Percentiles rank a stretch among this genome's conserved stretches.
Conservation (phyloP, 345 rosid genomes). For the Geranium rotundifolium region DNA sequence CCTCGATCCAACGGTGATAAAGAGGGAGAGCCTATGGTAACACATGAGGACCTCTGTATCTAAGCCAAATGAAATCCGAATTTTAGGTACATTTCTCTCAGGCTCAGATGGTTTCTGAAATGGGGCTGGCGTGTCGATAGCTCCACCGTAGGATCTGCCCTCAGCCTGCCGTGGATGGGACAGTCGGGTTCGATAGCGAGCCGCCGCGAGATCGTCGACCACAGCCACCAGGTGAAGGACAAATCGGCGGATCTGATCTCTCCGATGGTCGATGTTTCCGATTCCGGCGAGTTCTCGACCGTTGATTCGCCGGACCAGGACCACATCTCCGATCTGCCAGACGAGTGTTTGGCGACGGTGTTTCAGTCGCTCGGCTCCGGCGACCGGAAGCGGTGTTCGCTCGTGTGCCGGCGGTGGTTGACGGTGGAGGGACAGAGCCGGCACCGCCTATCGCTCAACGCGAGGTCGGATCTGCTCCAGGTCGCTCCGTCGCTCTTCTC, state of each 20-base stretch:
- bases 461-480: slow-evolving; percentile 48
- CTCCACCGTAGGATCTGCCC: slow-evolving; percentile 2
- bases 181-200: slow-evolving; percentile 43
- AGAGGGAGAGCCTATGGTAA: too few relatives aligned
- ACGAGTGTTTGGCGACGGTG: slow-evolving; percentile 68
- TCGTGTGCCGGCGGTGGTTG: slow-evolving; percentile 71
- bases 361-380: slow-evolving; percentile 52
- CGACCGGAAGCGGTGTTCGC: slow-evolving; percentile 58
- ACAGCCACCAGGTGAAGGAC: slow-evolving; percentile 23
- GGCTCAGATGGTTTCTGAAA: slow-evolving; percentile 8
- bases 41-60: too few relatives aligned
- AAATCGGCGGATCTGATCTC: slow-evolving; percentile 19
- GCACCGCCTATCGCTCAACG: slow-evolving; percentile 67
- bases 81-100: slow-evolving; percentile 21
- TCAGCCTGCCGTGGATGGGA: slow-evolving; percentile 45
- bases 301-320: slow-evolving; percentile 34
- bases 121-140: neutral
- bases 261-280: slow-evolving; percentile 16
- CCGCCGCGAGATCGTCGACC: slow-evolving; percentile 19
- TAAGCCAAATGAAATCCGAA: slow-evolving; percentile 20
- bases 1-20: too few relatives aligned
- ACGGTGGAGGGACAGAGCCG: slow-evolving; percentile 76
- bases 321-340: slow-evolving; percentile 55
- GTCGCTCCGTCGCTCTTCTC: slow-evolving; percentile 44
- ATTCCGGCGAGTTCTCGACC: slow-evolving; percentile 2